Base-by-base conservation (phyloP, 352 stramenopile species). In the Phytophthora colocasiae region DNA sequence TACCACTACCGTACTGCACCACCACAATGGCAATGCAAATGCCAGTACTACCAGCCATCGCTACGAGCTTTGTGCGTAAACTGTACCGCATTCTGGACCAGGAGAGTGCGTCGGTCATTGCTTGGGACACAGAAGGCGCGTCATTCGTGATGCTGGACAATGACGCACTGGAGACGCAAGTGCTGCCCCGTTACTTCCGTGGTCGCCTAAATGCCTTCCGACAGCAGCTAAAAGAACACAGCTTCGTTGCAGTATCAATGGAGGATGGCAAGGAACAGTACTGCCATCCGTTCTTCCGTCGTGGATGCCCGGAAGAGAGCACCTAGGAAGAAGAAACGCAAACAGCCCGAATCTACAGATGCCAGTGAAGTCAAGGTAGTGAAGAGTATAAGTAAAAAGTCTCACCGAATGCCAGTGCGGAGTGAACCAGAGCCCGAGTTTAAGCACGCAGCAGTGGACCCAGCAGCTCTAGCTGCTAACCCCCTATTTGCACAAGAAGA, bases 41-140 rank as follows among this genome's bases (percentile, higher is more conserved):
- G 8, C 51, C 51, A 8, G 36, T 41, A 19, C 40, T 78, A 10
- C 69, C 69, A 39, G 63, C 69, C 29, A 92, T 93, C 66, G 80
- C 84, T 54, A 85, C 80, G 32, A 69, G 72, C 8, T 93, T 93
- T 27, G 77, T 93, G 66, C 81, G 84, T 66, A 91, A 93, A 58
- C 65, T 93, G 22, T 93, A 93, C 58, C 78, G 77, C 49, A 88
- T 93, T 22, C 73, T 93, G 43, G 83, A 93, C 69, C 71, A 81
- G 45, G 72, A 90, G 53, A 77, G 68, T 54, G 62, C 51, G 4
- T 61, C 67, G 7, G 77, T 89, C 67, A 90, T 93, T 63, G 53
- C 63, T 26, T 93, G 84, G 84, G 77, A 85, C 66, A 45, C 53
- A 7, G 41, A 63, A n/a, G 84, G 84, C 63, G 65, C 65, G 31